These are phyloP conservation scores for Talaromyces nanjingensis DNA, from an alignment of 495 filamentous ascomycete species.

Conservation along the genomic window DNA sequence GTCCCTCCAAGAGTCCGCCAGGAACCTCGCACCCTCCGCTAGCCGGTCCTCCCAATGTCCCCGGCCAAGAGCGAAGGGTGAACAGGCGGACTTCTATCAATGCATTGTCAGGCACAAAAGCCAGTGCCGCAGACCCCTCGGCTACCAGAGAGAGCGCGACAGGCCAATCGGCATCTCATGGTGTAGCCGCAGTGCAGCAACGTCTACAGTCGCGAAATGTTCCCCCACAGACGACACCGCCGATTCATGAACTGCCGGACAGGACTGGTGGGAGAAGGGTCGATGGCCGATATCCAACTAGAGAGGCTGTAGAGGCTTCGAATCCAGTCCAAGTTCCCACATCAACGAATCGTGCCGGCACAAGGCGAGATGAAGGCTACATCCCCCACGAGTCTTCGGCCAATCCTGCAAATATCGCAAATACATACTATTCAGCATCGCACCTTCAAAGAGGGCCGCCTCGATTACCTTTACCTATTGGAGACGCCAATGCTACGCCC, in stretches of 20 bases:
- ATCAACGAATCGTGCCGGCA: slow-evolving; percentile 21
- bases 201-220: slow-evolving; percentile 33
- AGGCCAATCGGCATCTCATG: slow-evolving; percentile 31
- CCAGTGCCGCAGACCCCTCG: slow-evolving; percentile 34
- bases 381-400: slow-evolving; percentile 32
- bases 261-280: slow-evolving; percentile 17
- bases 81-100: slow-evolving; percentile 34
- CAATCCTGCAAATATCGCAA: slow-evolving; percentile 38
- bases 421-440: slow-evolving; percentile 43
- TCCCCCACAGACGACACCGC: slow-evolving; percentile 4
- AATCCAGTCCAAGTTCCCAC: slow-evolving; percentile 47
- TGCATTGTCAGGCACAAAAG: slow-evolving; percentile 31
- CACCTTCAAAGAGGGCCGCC: slow-evolving; percentile 65
- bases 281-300: slow-evolving; percentile 21
- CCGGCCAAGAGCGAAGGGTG: slow-evolving; percentile 28
- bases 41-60: background rate
- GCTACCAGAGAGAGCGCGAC: slow-evolving; percentile 36
- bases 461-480: slow-evolving; percentile 83
- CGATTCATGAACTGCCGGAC: slow-evolving; percentile 17
- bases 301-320: slow-evolving; percentile 27
- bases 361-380: slow-evolving; percentile 25
- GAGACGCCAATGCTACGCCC: slow-evolving; percentile 76
- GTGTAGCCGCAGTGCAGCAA: slow-evolving; percentile 29
- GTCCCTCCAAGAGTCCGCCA: slow-evolving; percentile 40
- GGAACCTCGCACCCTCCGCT: slow-evolving; percentile 22